Evolutionary conservation across 176 grass and related monocot genomes (phyloP), one percentile per base, ranked within the genome.

Genomic region (Aegilops speltoides): DNA sequence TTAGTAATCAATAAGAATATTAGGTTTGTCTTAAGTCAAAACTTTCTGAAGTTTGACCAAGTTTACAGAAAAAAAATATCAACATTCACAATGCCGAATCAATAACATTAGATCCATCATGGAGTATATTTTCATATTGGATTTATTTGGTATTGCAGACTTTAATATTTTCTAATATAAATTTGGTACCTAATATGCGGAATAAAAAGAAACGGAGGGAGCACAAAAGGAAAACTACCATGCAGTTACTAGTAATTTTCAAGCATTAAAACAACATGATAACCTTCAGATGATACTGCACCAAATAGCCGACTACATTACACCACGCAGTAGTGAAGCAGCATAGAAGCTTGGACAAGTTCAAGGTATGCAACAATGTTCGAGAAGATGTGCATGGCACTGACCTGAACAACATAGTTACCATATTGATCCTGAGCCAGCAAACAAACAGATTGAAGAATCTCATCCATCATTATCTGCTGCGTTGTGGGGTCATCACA

Each of bases 391-490:
- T 70, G 79, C 7, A 46, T 23, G 70, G 14, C n/a, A 86, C 83
- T 66, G 61, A 97, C 95, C 90, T 97, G 95, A 89, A 97, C 92
- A 71, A 97, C 95, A 45, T 97, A 97, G 68, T 97, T 97, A 73
- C 95, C 95, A 89, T 94, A 97, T 43, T 94, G 95, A 77, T 97
- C 92, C 48, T 97, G 88, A 28, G 95, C 87, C 79, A 97, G 85
- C 77, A 91, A 64, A 79, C 88, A 84, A 66, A 94, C 90, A 26
- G 90, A 92, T 66, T 92, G 66, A 57, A 94, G 89, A 86, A 97
- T 97, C 83, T 97, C 95, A 62, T 89, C 91, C 94, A 96, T 93
- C 87, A 96, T 91, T 86, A 96, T 93, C 73, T 93, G 91, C 63
- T 92, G 94, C 19, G 89, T 93, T 66, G 89, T 93, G 74, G 87